Evolutionary conservation across 257 asterid species (phyloP).

Genomic region (Striga asiatica): DNA sequence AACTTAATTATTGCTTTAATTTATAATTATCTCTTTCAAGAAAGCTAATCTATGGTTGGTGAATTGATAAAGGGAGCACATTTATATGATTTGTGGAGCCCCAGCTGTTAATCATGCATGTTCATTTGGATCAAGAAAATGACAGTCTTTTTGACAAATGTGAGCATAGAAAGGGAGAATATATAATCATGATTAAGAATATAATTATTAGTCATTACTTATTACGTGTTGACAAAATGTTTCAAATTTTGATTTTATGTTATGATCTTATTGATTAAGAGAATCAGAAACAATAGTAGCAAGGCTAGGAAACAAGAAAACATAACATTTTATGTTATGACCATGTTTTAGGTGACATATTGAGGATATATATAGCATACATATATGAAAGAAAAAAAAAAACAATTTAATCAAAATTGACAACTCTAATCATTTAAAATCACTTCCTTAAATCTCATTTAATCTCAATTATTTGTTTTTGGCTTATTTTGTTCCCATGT

Average conservation of each 20-base stretch:
- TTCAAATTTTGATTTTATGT: not conserved
- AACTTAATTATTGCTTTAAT: no score
- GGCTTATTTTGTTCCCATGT: not conserved
- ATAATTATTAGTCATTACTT: constrained; percentile 15
- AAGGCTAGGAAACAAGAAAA: constrained; percentile 38
- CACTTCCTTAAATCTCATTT: constrained; percentile 12
- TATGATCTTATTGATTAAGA: not conserved
- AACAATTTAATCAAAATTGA: not conserved
- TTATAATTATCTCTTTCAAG: no score
- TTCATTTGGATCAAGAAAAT: constrained; percentile 17
- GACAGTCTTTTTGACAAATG: constrained; percentile 17
- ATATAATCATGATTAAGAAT: constrained; percentile 27
- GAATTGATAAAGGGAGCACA: constrained; percentile 1
- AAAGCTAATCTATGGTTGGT: no score
- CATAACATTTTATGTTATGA: no score
- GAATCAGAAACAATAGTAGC: not conserved
- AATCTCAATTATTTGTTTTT: not conserved
- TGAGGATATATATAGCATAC: no score
- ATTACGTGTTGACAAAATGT: constrained; percentile 23
- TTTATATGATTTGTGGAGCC: constrained; percentile 30
- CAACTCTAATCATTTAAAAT: constrained; percentile 33
- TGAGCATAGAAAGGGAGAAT: constrained; percentile 8
- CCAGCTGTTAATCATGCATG: constrained; percentile 31
- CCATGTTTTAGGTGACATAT: constrained; percentile 40
- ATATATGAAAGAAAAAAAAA: not conserved